These are phyloP conservation scores for Remersonia thermophila DNA, from an alignment of 2,329 filamentous ascomycete species.

Conservation along the genomic window DNA sequence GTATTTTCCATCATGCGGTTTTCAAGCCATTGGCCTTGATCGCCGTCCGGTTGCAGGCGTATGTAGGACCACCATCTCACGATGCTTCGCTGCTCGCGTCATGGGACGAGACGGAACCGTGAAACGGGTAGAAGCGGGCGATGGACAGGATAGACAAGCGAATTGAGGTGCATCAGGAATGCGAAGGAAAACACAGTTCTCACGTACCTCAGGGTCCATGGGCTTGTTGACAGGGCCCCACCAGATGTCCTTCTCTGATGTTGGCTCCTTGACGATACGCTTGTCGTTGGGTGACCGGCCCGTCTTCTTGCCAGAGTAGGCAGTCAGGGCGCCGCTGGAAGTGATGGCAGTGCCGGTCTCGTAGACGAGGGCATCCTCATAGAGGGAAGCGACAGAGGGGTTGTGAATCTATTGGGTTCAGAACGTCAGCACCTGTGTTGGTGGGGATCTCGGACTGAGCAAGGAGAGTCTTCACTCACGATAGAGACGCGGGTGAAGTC, in stretches of 20 bases:
- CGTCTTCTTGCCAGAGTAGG: conserved; percentile 97
- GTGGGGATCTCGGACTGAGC: neutral
- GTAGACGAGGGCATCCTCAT: conserved; percentile 96
- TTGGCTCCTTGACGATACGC: conserved; percentile 85
- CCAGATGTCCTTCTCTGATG: conserved; percentile 88
- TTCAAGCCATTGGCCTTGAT: too few species aligned
- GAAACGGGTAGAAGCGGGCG: conserved; percentile 5
- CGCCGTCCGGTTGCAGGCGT: too few species aligned
- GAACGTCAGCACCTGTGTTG: conserved; percentile 18
- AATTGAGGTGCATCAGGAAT: neutral
- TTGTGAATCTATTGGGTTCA: conserved; percentile 53
- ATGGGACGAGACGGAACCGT: neutral
- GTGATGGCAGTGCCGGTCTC: conserved; percentile 97
- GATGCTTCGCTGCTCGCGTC: too few species aligned
- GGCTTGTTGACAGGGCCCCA: conserved; percentile 99
- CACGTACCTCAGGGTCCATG: conserved; percentile 89
- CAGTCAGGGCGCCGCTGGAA: conserved; percentile 84
- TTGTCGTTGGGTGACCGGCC: conserved; percentile 95
- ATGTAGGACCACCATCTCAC: too few species aligned
- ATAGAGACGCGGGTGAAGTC: conserved; percentile 98
- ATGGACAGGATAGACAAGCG: neutral
- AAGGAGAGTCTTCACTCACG: conserved; percentile 41
- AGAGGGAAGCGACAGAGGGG: conserved; percentile 86
- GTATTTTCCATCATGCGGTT: too few species aligned
- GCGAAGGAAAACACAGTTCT: neutral